A percentile compares a stretch with the other conserved stretches of the same genome.
Conservation (phyloP, 192 early-diverging fungal genomes). For the Linnemannia schmuckeri region DNA sequence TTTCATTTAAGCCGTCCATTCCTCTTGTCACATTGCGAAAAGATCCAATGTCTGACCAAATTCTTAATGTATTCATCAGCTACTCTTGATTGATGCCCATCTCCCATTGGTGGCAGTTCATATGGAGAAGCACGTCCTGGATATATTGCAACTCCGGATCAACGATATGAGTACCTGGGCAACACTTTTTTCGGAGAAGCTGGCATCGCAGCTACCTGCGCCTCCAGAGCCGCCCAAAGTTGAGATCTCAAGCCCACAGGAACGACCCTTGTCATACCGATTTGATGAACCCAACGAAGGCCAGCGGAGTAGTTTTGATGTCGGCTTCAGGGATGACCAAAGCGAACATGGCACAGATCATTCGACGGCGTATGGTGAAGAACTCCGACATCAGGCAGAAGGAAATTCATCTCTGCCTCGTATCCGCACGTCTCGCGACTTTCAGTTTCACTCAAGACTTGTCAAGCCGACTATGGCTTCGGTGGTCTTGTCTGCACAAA, state of each 20-base stretch:
- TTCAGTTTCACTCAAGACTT: not conserved
- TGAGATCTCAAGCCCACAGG: not conserved
- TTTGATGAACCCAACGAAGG: constrained; percentile 2
- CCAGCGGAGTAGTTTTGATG: constrained; percentile 13
- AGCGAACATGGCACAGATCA: constrained; percentile 51
- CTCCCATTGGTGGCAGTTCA: constrained; percentile 60
- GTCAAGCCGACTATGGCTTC: constrained; percentile 58
- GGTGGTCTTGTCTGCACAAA: constrained; percentile 42
- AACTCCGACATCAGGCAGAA: constrained; percentile 48
- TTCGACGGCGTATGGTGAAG: constrained; percentile 47
- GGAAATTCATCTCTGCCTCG: constrained; percentile 9
- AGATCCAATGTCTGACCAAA: not conserved
- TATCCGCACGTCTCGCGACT: not conserved
- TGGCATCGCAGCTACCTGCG: constrained; percentile 3
- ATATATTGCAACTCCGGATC: constrained; percentile 43
- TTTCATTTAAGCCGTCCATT: not conserved
- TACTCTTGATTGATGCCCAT: constrained; percentile 44
- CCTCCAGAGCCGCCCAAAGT: not conserved
- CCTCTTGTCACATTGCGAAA: not conserved
- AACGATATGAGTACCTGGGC: constrained; percentile 50
- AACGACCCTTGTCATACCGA: not conserved
- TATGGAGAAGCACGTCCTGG: constrained; percentile 59
- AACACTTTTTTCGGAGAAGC: constrained; percentile 28
- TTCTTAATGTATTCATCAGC: constrained; percentile 5
- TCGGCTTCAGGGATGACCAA: constrained; percentile 34